Percentiles rank a stretch among this genome's conserved stretches.
These are phyloP conservation scores for Populus hybrid DNA, from an alignment of 441 rosid species.

Conservation along the genomic window DNA sequence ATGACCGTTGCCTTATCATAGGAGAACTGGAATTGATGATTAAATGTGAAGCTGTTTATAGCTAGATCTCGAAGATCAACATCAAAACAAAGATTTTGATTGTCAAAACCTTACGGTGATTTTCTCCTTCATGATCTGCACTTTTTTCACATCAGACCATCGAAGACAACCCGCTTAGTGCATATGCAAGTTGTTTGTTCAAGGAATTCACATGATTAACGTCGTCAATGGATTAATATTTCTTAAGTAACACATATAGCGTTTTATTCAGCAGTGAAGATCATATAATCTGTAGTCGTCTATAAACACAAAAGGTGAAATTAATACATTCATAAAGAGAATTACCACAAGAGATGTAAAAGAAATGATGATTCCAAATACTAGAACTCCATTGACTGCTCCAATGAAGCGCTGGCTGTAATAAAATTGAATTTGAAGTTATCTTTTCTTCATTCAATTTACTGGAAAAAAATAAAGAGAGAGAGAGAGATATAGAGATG, in stretches of 20 bases:
- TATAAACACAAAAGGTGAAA: not conserved
- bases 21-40: not conserved
- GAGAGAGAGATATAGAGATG: not conserved
- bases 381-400: conserved; percentile 75
- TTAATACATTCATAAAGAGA: not conserved
- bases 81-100: not conserved
- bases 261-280: not conserved
- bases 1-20: not conserved
- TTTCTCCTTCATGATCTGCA: too few species aligned
- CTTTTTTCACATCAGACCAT: not conserved
- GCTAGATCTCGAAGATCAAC: not conserved
- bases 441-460: not conserved
- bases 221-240: not conserved
- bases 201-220: not conserved
- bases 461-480: not conserved
- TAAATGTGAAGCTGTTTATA: not conserved
- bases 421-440: conserved; percentile 6
- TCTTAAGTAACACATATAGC: not conserved
- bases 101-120: not conserved
- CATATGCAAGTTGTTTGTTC: not conserved
- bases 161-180: not conserved
- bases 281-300: not conserved
- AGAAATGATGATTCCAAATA: conserved; percentile 60
- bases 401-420: conserved; percentile 88
- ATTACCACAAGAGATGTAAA: conserved; percentile 92